These are phyloP conservation scores for Sungouiozyma ichnusensis DNA, from an alignment of 805 yeast species.

Conservation along the genomic window DNA sequence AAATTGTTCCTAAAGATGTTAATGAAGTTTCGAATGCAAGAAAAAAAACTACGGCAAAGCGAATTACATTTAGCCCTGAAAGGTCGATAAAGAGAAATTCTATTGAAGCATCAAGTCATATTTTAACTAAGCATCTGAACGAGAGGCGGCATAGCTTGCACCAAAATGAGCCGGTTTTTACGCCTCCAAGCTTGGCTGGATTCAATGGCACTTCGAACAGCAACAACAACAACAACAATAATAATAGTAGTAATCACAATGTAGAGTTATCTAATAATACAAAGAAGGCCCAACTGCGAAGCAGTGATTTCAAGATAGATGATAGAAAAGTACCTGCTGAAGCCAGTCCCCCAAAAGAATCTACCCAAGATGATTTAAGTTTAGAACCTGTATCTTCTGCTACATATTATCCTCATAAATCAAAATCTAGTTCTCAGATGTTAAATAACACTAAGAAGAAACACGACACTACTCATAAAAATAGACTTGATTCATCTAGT, in stretches of 20 bases:
- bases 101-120: background rate
- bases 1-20: background rate
- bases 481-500: background rate
- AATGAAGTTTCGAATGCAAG: background rate
- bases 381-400: conserved; percentile 61
- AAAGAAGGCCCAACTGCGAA: background rate
- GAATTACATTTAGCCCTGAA: background rate
- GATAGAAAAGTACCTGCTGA: conserved; percentile 1
- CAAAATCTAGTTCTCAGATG: conserved; percentile 17
- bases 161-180: background rate
- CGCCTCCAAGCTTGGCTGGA: background rate
- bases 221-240: background rate
- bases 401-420: conserved; percentile 59
- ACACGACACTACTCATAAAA: background rate
- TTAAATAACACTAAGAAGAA: background rate
- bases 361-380: conserved; percentile 7
- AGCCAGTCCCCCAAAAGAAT: background rate
- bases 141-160: background rate
- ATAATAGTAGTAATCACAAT: background rate
- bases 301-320: background rate
- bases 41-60: background rate
- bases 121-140: background rate
- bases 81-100: background rate
- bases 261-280: background rate
- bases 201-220: background rate